A percentile compares a stretch with the other conserved stretches of the same genome.
These are phyloP conservation scores for Nakaseomyces bracarensis DNA, from an alignment of 1,139 yeast genomes.

Conservation along the genomic window DNA sequence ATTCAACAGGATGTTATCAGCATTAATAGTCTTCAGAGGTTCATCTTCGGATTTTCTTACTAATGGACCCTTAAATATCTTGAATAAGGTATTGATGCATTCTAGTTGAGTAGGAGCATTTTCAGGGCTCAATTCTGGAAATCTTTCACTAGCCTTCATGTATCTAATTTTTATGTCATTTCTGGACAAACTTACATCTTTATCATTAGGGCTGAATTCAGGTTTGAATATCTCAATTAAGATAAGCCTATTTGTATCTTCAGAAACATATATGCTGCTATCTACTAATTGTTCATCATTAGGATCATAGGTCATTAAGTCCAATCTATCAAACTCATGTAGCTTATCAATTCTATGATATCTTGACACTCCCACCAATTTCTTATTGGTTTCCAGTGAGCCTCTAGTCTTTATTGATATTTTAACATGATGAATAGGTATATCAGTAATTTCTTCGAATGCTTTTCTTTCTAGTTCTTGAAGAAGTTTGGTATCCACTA, in stretches of 20 bases:
- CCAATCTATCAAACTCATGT: constrained; percentile 33
- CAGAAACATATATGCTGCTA: constrained; percentile 39
- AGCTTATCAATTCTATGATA: constrained; percentile 32
- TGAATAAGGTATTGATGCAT: constrained; percentile 49
- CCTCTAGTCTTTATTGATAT: constrained; percentile 32
- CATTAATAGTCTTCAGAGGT: constrained; percentile 46
- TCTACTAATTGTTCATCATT: constrained; percentile 31
- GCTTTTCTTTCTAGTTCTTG: constrained; percentile 7
- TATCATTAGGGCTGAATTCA: constrained; percentile 34
- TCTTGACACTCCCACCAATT: constrained; percentile 27
- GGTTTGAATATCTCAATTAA: constrained; percentile 39
- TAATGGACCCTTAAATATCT: constrained; percentile 57
- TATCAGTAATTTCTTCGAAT: constrained; percentile 18
- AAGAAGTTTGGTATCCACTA: constrained; percentile 15
- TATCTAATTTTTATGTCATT: constrained; percentile 37
- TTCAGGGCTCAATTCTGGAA: constrained; percentile 24
- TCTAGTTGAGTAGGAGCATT: constrained; percentile 42
- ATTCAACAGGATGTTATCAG: constrained; percentile 42
- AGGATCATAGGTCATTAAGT: constrained; percentile 26
- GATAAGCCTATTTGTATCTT: constrained; percentile 36
- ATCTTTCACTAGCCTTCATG: constrained; percentile 27
- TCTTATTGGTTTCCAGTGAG: constrained; percentile 20
- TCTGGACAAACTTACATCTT: constrained; percentile 33
- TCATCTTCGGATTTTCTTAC: constrained; percentile 35
- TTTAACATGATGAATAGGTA: constrained; percentile 33